Evolutionary conservation across 2,329 filamentous ascomycete species (phyloP), one percentile per base, ranked within the genome.

Genomic region (Xylaria sp.): DNA sequence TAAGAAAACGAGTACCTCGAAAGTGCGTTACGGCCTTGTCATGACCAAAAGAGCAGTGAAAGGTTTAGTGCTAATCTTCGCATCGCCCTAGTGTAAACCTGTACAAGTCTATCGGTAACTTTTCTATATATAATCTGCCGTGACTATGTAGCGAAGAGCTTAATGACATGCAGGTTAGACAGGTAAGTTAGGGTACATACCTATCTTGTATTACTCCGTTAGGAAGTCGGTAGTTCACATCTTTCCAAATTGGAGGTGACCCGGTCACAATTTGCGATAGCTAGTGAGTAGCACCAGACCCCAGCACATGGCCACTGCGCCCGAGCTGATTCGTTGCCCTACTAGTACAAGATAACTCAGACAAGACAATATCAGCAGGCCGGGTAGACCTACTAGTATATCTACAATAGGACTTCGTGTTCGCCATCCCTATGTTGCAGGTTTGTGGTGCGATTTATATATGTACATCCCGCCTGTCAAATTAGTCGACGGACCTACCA

Each of bases 221-320:
- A 28, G 23, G 23, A 25, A 25, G 23, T 25, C 23, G 23, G 23
- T 25, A 25, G 23, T 25, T 25, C 23, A 23, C 9, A 50, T 25
- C 46, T 12, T 50, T 39, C 41, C 31, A 62, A 48, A 55, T 61
- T 41, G 44, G 28, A 50, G 51, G 31, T 52, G 37, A 71, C 37
- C 12, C 5, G 37, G 23, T 25, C 20, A 25, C 34, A 57, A 41
- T 25, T 57, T 41, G 41, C 2, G 60, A 28, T 28, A 28, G 28
- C 28, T 28, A 28, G 28, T 28, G 28, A 28, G 56, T 41, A 48
- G 54, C 59, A 71, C 59, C 64, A 39, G 63, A 67, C 39, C 69
- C 67, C 56, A 64, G 66, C 69, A 69, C 69, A 71, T 66, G 66
- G 63, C n/a, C 65, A 23, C 12, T 41, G 39, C 39, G 52, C 62